Evolutionary conservation across 2,329 filamentous ascomycete genomes (phyloP).

Genomic region (Talaromyces albobiverticillius): DNA sequence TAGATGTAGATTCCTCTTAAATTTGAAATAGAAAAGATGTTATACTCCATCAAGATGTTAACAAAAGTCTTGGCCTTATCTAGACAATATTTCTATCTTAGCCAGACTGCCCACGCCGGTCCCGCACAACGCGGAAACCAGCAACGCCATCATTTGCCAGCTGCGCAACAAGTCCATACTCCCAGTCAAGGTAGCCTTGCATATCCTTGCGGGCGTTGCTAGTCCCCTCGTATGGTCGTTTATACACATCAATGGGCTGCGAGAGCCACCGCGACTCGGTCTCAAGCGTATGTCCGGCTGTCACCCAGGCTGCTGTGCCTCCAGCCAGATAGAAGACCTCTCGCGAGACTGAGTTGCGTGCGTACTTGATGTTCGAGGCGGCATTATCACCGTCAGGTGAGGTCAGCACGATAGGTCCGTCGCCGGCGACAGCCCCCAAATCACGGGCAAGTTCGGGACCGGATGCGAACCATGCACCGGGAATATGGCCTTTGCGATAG

Average conservation of each 20-base stretch:
- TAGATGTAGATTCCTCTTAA: too few species aligned
- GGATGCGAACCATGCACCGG: slow-evolving; percentile 29
- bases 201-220: slow-evolving; percentile 27
- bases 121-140: slow-evolving; percentile 24
- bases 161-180: slow-evolving; percentile 30
- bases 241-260: slow-evolving; percentile 31
- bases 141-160: slow-evolving; percentile 27
- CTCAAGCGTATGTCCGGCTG: slow-evolving; percentile 21
- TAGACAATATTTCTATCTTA: too few species aligned
- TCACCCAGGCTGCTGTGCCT: slow-evolving; percentile 27
- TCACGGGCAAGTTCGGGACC: slow-evolving; percentile 29
- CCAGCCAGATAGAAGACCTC: slow-evolving; percentile 23
- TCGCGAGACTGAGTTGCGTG: slow-evolving; percentile 4
- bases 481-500: slow-evolving; percentile 30
- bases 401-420: slow-evolving; percentile 25
- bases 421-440: slow-evolving; percentile 16
- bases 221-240: slow-evolving; percentile 31
- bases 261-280: slow-evolving; percentile 28
- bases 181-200: slow-evolving; percentile 33
- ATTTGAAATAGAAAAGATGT: too few species aligned
- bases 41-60: too few species aligned
- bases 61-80: too few species aligned
- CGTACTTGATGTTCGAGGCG: background rate
- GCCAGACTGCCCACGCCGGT: slow-evolving; percentile 2
- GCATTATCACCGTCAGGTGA: slow-evolving; percentile 5